Evolutionary conservation across 1,284 basidiomycete species (phyloP).

Genomic region (Marasmius tenuissimus): DNA sequence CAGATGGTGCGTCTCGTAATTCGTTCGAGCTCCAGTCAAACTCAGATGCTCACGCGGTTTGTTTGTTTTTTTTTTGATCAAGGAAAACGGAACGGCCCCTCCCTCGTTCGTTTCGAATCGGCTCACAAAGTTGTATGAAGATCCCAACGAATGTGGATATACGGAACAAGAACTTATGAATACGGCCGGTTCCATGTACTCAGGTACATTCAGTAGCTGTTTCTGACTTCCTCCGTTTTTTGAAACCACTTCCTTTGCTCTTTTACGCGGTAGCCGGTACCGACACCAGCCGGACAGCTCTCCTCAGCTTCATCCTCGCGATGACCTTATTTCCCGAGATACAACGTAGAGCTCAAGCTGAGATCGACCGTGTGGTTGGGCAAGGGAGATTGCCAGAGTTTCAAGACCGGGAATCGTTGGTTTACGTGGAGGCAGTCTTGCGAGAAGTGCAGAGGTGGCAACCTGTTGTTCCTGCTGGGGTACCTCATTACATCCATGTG

Average conservation of each 20-base stretch:
- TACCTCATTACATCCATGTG: not conserved
- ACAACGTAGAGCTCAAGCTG: not conserved
- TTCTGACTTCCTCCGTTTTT: not conserved
- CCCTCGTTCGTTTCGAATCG: not conserved
- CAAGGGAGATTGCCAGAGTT: not conserved
- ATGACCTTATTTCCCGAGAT: not conserved
- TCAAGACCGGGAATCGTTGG: not conserved
- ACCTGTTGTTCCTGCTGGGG: not conserved
- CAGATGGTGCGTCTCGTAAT: not conserved
- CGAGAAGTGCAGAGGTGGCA: not conserved
- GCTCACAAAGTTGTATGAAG: not conserved
- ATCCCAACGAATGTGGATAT: not conserved
- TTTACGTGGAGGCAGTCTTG: not conserved
- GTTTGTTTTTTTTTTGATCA: too few relatives aligned
- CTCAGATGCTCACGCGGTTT: too few relatives aligned
- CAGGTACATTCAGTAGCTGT: not conserved
- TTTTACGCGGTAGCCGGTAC: not conserved
- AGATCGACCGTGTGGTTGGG: not conserved
- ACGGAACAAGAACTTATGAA: not conserved
- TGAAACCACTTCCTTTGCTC: not conserved
- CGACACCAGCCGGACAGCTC: not conserved
- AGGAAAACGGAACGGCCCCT: not conserved
- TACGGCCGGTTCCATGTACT: not conserved
- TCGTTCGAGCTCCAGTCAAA: not conserved
- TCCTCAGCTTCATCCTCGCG: not conserved